Percentiles rank a stretch among this genome's conserved stretches.
These are phyloP conservation scores for Golubevia sp. DNA, from an alignment of 1,284 basidiomycete genomes.

Conservation along the genomic window DNA sequence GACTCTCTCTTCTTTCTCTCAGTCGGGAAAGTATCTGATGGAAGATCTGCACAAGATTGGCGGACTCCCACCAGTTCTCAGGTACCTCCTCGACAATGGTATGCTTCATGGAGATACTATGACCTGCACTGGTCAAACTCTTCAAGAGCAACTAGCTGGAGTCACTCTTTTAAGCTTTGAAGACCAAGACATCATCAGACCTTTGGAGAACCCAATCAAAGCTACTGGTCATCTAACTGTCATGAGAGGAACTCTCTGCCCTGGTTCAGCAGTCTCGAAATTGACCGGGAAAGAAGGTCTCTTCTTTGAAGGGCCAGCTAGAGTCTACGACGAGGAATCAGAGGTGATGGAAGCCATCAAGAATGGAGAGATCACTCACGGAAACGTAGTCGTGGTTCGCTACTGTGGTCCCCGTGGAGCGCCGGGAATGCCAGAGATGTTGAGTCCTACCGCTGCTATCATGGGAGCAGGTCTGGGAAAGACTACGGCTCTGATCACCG, in stretches of 20 bases:
- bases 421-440: slow-evolving; percentile 61
- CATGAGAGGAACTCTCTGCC: slow-evolving; percentile 36
- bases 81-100: slow-evolving; percentile 29
- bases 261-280: slow-evolving; percentile 80
- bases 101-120: slow-evolving; percentile 36
- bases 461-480: slow-evolving; percentile 84
- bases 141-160: slow-evolving; percentile 33
- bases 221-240: slow-evolving; percentile 76
- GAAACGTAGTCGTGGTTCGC: slow-evolving; percentile 66
- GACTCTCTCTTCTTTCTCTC: too few species aligned
- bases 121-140: slow-evolving; percentile 38
- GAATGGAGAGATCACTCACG: slow-evolving; percentile 79
- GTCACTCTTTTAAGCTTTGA: slow-evolving; percentile 37
- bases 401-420: slow-evolving; percentile 50
- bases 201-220: slow-evolving; percentile 84
- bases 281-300: slow-evolving; percentile 94
- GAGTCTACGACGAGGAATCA: slow-evolving; percentile 78
- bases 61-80: slow-evolving; percentile 60
- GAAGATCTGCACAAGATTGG: slow-evolving; percentile 77
- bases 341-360: slow-evolving; percentile 83
- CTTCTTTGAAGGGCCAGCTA: slow-evolving; percentile 73
- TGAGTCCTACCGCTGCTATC: slow-evolving; percentile 48
- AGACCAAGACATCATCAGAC: slow-evolving; percentile 79
- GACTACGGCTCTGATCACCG: slow-evolving; percentile 90
- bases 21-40: slow-evolving; percentile 69